Percentiles rank a stretch among this genome's conserved stretches.
These are phyloP conservation scores for Arthrobotrys conoides DNA, from an alignment of 2,329 filamentous ascomycete species.

Conservation along the genomic window DNA sequence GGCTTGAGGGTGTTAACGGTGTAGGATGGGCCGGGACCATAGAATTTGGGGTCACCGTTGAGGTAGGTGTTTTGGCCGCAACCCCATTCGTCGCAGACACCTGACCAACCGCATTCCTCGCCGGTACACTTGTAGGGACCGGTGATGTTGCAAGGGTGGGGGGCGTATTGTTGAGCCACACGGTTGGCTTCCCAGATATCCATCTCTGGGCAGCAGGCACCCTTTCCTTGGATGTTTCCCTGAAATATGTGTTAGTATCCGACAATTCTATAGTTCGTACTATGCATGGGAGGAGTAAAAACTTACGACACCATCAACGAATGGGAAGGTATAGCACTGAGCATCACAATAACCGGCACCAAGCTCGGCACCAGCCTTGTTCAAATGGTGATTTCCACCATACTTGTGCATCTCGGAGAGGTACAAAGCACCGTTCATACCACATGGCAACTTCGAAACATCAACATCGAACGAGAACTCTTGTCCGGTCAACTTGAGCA, in stretches of 20 bases:
- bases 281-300: not conserved
- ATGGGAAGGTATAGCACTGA: constrained; percentile 67
- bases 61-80: constrained; percentile 69
- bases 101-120: constrained; percentile 66
- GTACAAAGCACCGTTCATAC: constrained; percentile 68
- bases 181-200: constrained; percentile 71
- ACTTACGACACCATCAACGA: constrained; percentile 67
- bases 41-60: constrained; percentile 64
- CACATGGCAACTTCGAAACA: constrained; percentile 67
- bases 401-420: constrained; percentile 67
- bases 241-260: constrained; percentile 45
- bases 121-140: constrained; percentile 70
- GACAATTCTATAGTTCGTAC: not conserved
- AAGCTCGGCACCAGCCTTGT: constrained; percentile 66
- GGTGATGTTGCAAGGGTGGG: constrained; percentile 70
- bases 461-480: constrained; percentile 70
- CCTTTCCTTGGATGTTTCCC: constrained; percentile 66
- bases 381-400: constrained; percentile 65
- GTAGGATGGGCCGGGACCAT: constrained; percentile 66
- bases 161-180: constrained; percentile 69
- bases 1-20: constrained; percentile 68
- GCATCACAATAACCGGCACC: constrained; percentile 68
- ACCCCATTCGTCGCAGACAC: constrained; percentile 69
- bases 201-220: constrained; percentile 68
- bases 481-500: constrained; percentile 68